These are phyloP conservation scores for Theileria annulata DNA, from an alignment of 169 alveolate genomes.

Conservation along the genomic window DNA sequence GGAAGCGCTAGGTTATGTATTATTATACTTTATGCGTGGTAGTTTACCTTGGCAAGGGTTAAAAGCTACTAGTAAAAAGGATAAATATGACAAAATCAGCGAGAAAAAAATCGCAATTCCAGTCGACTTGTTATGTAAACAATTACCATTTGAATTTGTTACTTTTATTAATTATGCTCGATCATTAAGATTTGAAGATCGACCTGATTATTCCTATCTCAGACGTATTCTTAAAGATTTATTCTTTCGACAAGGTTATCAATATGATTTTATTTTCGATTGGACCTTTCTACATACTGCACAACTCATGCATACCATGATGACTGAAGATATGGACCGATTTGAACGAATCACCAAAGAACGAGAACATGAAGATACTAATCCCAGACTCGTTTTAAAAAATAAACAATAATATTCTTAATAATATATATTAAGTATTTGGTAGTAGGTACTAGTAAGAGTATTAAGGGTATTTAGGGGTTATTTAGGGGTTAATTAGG, in stretches of 20 bases:
- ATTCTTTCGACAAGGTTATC: conserved; percentile 80
- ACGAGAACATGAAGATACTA: conserved; percentile 63
- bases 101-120: conserved; percentile 97
- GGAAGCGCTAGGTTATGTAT: conserved; percentile 97
- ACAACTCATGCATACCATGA: conserved; percentile 68
- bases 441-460: too few species aligned
- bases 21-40: conserved; percentile 96
- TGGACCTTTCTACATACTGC: conserved; percentile 91
- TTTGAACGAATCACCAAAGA: conserved; percentile 66
- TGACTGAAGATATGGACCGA: conserved; percentile 67
- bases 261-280: conserved; percentile 93
- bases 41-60: conserved; percentile 99
- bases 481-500: too few species aligned
- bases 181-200: conserved; percentile 91
- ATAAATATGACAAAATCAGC: conserved; percentile 97
- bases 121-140: conserved; percentile 93
- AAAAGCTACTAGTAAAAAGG: conserved; percentile 93
- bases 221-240: conserved; percentile 94
- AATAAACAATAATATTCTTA: conserved; percentile 41
- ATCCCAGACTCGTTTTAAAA: conserved; percentile 41
- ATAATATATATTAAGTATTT: background rate
- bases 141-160: conserved; percentile 86
- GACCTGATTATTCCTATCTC: conserved; percentile 93
- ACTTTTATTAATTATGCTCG: conserved; percentile 92
- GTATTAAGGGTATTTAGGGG: too few species aligned